Base-by-base conservation (phyloP, 2,329 filamentous ascomycete species). In the Biscogniauxia mediterranea region DNA sequence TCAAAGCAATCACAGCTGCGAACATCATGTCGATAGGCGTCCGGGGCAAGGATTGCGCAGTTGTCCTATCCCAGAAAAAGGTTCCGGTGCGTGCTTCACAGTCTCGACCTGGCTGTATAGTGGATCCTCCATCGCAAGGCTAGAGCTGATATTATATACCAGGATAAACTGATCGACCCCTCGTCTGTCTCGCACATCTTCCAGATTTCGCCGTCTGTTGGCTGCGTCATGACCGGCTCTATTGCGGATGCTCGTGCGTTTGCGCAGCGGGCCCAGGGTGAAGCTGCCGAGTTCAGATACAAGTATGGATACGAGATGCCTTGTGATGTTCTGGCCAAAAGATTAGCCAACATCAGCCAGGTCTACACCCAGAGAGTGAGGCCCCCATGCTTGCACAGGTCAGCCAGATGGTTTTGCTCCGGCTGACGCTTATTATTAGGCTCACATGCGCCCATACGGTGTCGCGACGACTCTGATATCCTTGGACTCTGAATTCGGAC, bases 271-370 rank as follows among this genome's bases (percentile, higher is more conserved):
- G 95, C 95, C 66, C 90, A 95, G 80, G 91, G 92, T 71, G 95
- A 99, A 81, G 95, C 95, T 69, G 94, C 94, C 61, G 94, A 99
- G 76, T 99, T 99, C 82, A 88, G 89, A 79, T 99, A 99, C 88
- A 97, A 97, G 82, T 97, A 88, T 76, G 95, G 95, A 73, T 99
- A 99, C 79, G 95, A 99, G 84, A 99, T 99, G 95, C 95, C 95
- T 63, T 96, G 93, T 77, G 95, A 99, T 79, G 95, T 93, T 57
- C 81, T 99, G 73, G 92, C 95, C 67, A 99, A 99, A 86, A 87
- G 95, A 75, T 83, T 99, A 79, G 95, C 95, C 76, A 99, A 99
- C 80, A 97, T 99, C 82, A 97, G 92, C 79, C 95, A 99, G 80
- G 95, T 99, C 68, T 99, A 98, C 80, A 99, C 95, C 70, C 95